Evolutionary conservation across 2,329 filamentous ascomycete genomes (phyloP), one percentile per base, ranked within the genome.

Genomic region (Shiraia sp.): DNA sequence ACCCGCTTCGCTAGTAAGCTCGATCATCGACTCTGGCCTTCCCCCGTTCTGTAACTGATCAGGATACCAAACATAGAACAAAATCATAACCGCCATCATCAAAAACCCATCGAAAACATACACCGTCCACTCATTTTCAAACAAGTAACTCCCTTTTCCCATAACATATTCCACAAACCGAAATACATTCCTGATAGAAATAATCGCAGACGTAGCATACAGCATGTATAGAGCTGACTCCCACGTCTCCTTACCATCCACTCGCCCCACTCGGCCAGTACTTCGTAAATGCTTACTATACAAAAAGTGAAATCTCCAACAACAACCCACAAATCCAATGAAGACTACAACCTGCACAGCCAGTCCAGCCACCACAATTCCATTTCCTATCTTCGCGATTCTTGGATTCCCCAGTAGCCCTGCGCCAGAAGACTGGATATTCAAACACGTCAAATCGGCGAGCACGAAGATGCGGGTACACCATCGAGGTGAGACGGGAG

Each of bases 341-440:
- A 84, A 82, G 34, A 78, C 71, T 25, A 79, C 24, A n/a, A 84
- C 67, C 55, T 85, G 81, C n/a, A 82, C 55, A 19, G 75, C 56
- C 2, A 85, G 64, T 1, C 81, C 81, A 1, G 46, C 74, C 6
- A 82, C 59, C n/a, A 83, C 72, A 27, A 82, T 65, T 1, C 4
- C 25, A 3, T 54, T 40, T 6, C 44, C 45, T 10, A 32, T 41
- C 10, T 36, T 39, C 6, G n/a, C 24, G 9, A 32, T 15, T 4
- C 40, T 30, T 1, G 24, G n/a, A 6, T 45, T 44, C 3, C 42
- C 36, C 3, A 74, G 49, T 7, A 71, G 68, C 25, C 68, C 73
- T 10, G 72, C 73, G 13, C 75, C 75, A 25, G 61, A 61, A 6
- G 65, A 66, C 54, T 82, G 79, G 2, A 79, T 58, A 2, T 73